Base-by-base conservation (phyloP, 2,329 filamentous ascomycete species). In the Herpotrichia juniperi region DNA sequence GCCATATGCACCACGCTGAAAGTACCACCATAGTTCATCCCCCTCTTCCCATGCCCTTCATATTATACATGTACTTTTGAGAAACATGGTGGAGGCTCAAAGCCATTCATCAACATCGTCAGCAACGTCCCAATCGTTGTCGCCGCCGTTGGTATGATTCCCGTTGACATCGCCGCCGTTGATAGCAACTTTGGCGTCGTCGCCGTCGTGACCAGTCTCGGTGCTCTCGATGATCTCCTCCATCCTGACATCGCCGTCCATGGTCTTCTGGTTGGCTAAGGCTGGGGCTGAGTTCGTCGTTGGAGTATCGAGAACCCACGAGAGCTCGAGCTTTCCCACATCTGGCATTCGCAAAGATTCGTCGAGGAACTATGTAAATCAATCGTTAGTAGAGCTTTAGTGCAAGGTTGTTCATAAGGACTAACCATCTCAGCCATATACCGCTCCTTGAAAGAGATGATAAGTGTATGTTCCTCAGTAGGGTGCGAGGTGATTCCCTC, bases 371-470 rank as follows among this genome's bases (percentile, higher is more conserved):
- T 74, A 40, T 10, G 11, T 2, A 25, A 22, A 19, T 12, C 14
- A 48, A 42, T 53, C 42, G 48, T 25, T 2, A 17, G 21, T 25
- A 34, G n/a, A 34, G 32, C 34, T 19, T n/a, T 19, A 32, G 14
- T 8, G 5, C 35, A 14, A 58, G 54, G 17, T 48, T 28, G n/a
- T 37, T n/a, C n/a, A n/a, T n/a, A 4, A 10, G 10, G 2, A 59
- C 56, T 50, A 63, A 69, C 71, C 57, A 81, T 86, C 68, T 93
- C 90, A 3, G 88, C 90, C 12, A 87, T 87, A 46, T 76, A 81
- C 9, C 78, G 73, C 57, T 81, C 73, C 19, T 69, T 69, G 56
- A 80, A 81, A 1, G 68, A 61, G 11, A 79, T 54, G 34, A 80
- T 59, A 1, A 75, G 72, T 0, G 73, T 67, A 43, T 78, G 64